A percentile compares a stretch with the other conserved stretches of the same genome.
Evolutionary conservation across 2,329 filamentous ascomycete species (phyloP).

Genomic region (Mycocentrospora acerina): DNA sequence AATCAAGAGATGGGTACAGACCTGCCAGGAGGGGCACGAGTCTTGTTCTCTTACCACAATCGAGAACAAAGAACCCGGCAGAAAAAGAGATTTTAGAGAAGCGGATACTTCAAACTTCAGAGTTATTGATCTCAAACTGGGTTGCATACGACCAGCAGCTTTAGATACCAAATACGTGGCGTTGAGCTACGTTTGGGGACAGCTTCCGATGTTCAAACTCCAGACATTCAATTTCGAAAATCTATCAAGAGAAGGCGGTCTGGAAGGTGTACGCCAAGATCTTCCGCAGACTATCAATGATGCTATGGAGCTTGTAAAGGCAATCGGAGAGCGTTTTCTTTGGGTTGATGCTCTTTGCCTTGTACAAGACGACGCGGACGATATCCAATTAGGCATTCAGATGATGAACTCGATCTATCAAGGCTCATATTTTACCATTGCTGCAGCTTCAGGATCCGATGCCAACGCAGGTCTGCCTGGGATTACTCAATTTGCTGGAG

Average conservation of each 20-base stretch:
- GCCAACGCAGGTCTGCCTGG: slow-evolving; percentile 4
- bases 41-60: neutral
- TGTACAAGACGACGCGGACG: slow-evolving; percentile 5
- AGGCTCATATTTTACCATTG: slow-evolving; percentile 5
- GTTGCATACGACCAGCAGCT: neutral
- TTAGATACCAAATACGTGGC: slow-evolving; percentile 6
- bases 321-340: slow-evolving; percentile 5
- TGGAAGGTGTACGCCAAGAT: neutral
- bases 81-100: no score
- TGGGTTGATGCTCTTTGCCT: slow-evolving; percentile 9
- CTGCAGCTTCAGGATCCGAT: slow-evolving; percentile 3
- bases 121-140: neutral
- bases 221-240: neutral
- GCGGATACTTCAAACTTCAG: no score
- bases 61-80: no score
- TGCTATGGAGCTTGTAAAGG: slow-evolving; percentile 4
- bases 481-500: neutral
- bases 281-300: slow-evolving; percentile 4
- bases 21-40: neutral
- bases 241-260: neutral
- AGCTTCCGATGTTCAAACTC: slow-evolving; percentile 1
- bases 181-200: slow-evolving; percentile 14
- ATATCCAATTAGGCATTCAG: neutral
- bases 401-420: slow-evolving; percentile 7
- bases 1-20: slow-evolving; percentile 1